phyloP scores from a whole-genome alignment of 2,329 filamentous ascomycete genomes.

The Trichoderma lentiforme region DNA sequence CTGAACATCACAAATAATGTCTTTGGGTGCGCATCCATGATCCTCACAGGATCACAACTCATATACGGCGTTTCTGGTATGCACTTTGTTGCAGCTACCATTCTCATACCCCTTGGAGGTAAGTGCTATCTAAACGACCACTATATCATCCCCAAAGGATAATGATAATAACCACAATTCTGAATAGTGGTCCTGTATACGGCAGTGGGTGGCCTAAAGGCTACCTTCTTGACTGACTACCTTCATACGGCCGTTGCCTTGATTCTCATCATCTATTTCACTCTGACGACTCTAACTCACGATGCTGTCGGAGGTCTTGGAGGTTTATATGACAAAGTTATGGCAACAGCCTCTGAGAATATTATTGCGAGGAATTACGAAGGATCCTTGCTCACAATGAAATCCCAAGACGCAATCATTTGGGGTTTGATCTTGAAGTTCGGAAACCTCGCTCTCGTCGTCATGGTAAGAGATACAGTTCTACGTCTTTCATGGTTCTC shows the following conservation, averaged over 20 bases:
- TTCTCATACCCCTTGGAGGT: slow-evolving; percentile 16
- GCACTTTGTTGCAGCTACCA: slow-evolving; percentile 16
- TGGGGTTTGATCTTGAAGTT: slow-evolving; percentile 14
- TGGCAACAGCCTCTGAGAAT: slow-evolving; percentile 10
- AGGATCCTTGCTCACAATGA: slow-evolving; percentile 16
- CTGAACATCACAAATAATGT: slow-evolving; percentile 15
- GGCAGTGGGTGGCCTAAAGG: slow-evolving; percentile 10
- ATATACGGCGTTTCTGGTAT: slow-evolving; percentile 13
- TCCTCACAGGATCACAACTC: slow-evolving; percentile 10
- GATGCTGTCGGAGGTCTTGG: slow-evolving; percentile 9
- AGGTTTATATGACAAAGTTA: slow-evolving; percentile 11
- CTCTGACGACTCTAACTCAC: slow-evolving; percentile 1
- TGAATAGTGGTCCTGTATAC: slow-evolving; percentile 4
- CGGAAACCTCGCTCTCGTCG: slow-evolving; percentile 13
- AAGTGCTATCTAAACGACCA: neutral
- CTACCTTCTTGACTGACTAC: slow-evolving; percentile 15
- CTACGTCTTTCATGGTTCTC: neutral
- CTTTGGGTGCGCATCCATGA: slow-evolving; percentile 15
- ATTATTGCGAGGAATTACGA: slow-evolving; percentile 5
- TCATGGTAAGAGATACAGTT: slow-evolving; percentile 1
- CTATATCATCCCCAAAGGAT: neutral
- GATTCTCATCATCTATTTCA: slow-evolving; percentile 15
- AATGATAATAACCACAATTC: neutral
- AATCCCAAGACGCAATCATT: neutral
- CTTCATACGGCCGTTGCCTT: slow-evolving; percentile 10